phyloP scores from a whole-genome alignment of 257 asterid species.

The Jaltomata sinuosa region DNA sequence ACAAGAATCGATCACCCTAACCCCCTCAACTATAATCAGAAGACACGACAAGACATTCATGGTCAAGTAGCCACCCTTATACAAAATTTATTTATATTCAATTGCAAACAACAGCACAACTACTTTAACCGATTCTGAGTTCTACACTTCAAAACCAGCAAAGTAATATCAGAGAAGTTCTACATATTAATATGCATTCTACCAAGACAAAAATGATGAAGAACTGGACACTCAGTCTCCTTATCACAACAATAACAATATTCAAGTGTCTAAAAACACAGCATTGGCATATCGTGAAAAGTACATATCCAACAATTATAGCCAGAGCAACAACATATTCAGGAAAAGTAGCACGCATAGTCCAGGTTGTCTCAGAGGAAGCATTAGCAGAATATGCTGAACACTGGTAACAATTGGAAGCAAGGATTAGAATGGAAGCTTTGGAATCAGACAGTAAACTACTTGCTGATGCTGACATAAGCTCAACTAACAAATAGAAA shows the following conservation, averaged over 20 bases:
- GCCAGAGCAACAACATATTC: constrained; percentile 97
- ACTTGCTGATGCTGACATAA: background rate
- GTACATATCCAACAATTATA: constrained; percentile 89
- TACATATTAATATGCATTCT: background rate
- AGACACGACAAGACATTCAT: background rate
- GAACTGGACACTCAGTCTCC: background rate
- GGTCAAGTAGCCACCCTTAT: background rate
- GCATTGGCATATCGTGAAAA: constrained; percentile 60
- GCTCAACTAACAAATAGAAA: constrained; percentile 4
- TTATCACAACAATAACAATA: background rate
- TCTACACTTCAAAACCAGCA: background rate
- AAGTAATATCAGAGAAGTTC: background rate
- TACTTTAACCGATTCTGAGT: background rate
- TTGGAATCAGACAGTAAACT: background rate
- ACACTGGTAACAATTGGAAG: constrained; percentile 40
- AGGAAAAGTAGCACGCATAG: constrained; percentile 88
- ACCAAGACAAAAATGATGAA: background rate
- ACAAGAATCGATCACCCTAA: background rate
- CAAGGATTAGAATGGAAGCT: constrained; percentile 1
- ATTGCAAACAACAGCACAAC: background rate
- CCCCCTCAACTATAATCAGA: background rate
- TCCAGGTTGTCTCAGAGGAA: constrained; percentile 92
- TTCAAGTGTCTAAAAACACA: background rate
- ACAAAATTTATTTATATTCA: background rate
- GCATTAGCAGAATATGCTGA: constrained; percentile 69